phyloP scores from a whole-genome alignment of 495 filamentous ascomycete genomes.

The Choiromyces venosus region DNA sequence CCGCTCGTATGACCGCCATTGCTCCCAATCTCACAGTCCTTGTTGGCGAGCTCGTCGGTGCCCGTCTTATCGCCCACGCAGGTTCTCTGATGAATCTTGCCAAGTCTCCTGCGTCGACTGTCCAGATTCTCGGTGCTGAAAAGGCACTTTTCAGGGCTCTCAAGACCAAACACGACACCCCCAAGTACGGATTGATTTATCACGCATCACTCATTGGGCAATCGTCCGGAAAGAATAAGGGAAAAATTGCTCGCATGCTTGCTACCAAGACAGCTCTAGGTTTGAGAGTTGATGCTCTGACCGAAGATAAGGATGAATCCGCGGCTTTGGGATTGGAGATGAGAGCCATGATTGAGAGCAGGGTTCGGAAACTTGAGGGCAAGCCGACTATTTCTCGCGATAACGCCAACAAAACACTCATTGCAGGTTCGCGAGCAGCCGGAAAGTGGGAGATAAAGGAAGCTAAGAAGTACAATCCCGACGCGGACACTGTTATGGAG shows the following conservation, averaged over 20 bases:
- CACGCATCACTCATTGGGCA: constrained; percentile 95
- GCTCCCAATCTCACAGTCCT: constrained; percentile 93
- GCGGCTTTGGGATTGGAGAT: constrained; percentile 66
- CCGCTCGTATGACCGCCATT: constrained; percentile 91
- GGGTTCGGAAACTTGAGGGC: constrained; percentile 79
- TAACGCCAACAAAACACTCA: constrained; percentile 59
- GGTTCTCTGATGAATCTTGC: constrained; percentile 92
- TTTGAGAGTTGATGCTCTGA: constrained; percentile 85
- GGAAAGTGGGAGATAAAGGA: constrained; percentile 90
- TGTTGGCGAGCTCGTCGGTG: constrained; percentile 90
- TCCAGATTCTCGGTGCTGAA: constrained; percentile 97
- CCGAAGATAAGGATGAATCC: constrained; percentile 85
- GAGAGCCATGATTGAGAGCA: constrained; percentile 74
- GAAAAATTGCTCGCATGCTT: constrained; percentile 95
- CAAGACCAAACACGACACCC: constrained; percentile 98
- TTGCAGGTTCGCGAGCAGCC: constrained; percentile 46
- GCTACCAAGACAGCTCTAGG: constrained; percentile 88
- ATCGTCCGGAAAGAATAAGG: constrained; percentile 95
- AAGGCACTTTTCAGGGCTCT: constrained; percentile 97
- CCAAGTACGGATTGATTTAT: constrained; percentile 98
- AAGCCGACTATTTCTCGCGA: constrained; percentile 76
- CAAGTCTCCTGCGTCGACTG: constrained; percentile 90
- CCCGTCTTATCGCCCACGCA: constrained; percentile 89
- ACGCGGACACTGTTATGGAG: constrained; percentile 76
- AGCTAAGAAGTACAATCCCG: constrained; percentile 89